Base-by-base conservation (phyloP, 2,329 filamentous ascomycete genomes). In the Trichoderma arundinaceum region DNA sequence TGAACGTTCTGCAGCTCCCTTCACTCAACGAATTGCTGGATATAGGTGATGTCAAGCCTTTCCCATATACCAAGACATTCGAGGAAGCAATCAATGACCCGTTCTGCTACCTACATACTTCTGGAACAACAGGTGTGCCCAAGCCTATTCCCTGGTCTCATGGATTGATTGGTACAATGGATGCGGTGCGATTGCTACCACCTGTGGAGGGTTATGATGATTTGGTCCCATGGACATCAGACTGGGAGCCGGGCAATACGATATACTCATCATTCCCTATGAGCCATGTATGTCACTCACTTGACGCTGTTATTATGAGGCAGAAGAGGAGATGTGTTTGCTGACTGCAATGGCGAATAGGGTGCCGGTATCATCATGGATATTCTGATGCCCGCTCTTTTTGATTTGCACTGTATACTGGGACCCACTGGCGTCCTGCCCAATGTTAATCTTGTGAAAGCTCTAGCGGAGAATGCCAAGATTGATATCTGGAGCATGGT, bases 291-390 rank as follows among this genome's bases (percentile, higher is more conserved):
- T 44, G 75, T 69, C 35, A 35, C 15, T 69, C 35, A 35, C 15
- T 3, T 1, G 7, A 6, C 7, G 15, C 1, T 2, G 2, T 32
- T 15, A 2, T 10, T 10, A 9, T 5, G 15, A 15, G 1, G 13
- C 1, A 13, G 15, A n/a, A n/a, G 4, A 2, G 8, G 1, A 15
- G 48, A 4, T 1, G 9, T 9, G 8, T 52, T 17, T 35, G 28
- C 48, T 52, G 32, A 52, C 8, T 3, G 1, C 9, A 17, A 9
- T 32, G 15, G n/a, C 4, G 2, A 28, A 28, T n/a, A 78, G 78
- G 77, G 76, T 1, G 78, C 79, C 0, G 79, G 79, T 13, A 75
- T 80, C 4, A 76, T 81, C 15, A 80, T 80, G 77, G 67, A 81
- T 63, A 76, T 80, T 19, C 41, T 80, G 0, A 71, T 80, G 68